A percentile compares a stretch with the other conserved stretches of the same genome.
phyloP scores from a whole-genome alignment of 257 asterid species.

The Ilex aquifolium region DNA sequence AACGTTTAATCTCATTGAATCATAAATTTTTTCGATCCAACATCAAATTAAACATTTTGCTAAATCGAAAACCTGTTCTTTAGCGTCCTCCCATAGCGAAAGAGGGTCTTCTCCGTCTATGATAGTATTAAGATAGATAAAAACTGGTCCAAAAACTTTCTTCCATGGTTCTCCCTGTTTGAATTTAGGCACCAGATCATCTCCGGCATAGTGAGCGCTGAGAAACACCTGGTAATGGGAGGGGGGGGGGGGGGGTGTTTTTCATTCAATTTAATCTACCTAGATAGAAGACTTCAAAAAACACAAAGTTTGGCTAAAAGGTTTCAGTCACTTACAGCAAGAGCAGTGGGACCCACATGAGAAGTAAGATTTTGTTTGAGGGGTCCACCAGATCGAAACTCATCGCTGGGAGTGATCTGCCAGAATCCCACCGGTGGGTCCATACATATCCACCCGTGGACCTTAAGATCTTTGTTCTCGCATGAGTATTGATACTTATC shows the following conservation, averaged over 20 bases:
- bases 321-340: too few relatives aligned
- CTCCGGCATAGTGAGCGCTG: constrained; percentile 75
- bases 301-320: too few relatives aligned
- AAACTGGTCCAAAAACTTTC: constrained; percentile 83
- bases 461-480: neutral
- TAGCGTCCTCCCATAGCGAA: constrained; percentile 70
- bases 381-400: neutral
- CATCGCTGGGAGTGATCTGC: neutral
- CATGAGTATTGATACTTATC: neutral
- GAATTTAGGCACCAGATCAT: constrained; percentile 54
- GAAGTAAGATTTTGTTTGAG: neutral
- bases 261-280: neutral
- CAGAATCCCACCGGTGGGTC: constrained; percentile 1
- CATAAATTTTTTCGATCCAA: too few relatives aligned
- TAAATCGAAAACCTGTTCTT: constrained; percentile 37
- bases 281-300: too few relatives aligned
- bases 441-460: neutral
- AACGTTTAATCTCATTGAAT: too few relatives aligned
- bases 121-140: constrained; percentile 55
- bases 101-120: constrained; percentile 35
- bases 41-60: too few relatives aligned
- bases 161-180: constrained; percentile 74
- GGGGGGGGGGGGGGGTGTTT: too few relatives aligned
- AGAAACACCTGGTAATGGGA: constrained; percentile 50
- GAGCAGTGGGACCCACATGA: neutral